Evolutionary conservation across 129 eudicot genomes (phyloP).

Genomic region (Apium graveolens): DNA sequence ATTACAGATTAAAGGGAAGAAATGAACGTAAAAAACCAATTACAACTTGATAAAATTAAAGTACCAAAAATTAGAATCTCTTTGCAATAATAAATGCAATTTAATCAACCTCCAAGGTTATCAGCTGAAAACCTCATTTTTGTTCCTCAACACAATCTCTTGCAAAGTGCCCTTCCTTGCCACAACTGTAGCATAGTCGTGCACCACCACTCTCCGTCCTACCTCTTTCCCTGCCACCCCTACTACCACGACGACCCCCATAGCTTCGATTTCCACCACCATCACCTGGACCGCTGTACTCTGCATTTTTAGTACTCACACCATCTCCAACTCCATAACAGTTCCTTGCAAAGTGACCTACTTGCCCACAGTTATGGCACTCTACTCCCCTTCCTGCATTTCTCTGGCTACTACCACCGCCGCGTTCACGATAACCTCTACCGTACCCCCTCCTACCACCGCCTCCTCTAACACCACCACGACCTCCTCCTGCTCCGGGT

Average conservation of each 20-base stretch:
- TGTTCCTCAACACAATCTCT: slow-evolving; percentile 26
- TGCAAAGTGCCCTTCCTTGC: slow-evolving; percentile 37
- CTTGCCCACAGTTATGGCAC: slow-evolving; percentile 38
- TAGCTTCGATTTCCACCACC: slow-evolving; percentile 16
- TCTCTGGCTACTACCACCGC: slow-evolving; percentile 1
- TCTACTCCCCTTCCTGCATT: slow-evolving; percentile 20
- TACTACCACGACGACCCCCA: slow-evolving; percentile 11
- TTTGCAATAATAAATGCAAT: background rate
- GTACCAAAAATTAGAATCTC: background rate
- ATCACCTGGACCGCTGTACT: slow-evolving; percentile 2
- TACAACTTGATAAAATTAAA: background rate
- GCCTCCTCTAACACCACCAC: background rate
- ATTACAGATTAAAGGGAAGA: background rate
- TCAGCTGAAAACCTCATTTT: slow-evolving; percentile 8
- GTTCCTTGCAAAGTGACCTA: slow-evolving; percentile 39
- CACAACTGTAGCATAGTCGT: slow-evolving; percentile 26
- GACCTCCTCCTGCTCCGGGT: slow-evolving; percentile 8
- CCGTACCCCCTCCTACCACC: slow-evolving; percentile 13
- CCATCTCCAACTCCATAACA: slow-evolving; percentile 19
- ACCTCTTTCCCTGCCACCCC: slow-evolving; percentile 10
- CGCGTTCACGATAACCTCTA: slow-evolving; percentile 6
- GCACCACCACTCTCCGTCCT: slow-evolving; percentile 19
- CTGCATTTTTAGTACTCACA: slow-evolving; percentile 7
- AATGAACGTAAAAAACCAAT: background rate
- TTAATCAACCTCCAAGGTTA: background rate